A percentile compares a stretch with the other conserved stretches of the same genome.
Evolutionary conservation across 345 rosid species (phyloP).

Genomic region (thale cress (Arabidopsis thaliana)): DNA sequence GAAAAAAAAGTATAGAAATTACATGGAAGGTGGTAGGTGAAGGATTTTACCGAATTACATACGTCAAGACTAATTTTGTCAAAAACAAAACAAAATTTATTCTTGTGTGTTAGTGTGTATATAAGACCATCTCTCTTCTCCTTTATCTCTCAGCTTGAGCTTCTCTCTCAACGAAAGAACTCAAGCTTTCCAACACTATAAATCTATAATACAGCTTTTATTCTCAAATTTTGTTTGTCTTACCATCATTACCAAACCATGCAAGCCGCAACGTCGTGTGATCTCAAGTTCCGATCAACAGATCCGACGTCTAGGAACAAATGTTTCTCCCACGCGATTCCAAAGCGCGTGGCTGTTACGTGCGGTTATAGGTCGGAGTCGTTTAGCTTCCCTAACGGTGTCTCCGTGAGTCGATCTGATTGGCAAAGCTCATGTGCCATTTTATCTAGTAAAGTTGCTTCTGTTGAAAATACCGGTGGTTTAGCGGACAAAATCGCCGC

Average conservation of each 20-base stretch:
- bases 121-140: slow-evolving; percentile 31
- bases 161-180: slow-evolving; percentile 40
- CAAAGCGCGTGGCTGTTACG: slow-evolving; percentile 39
- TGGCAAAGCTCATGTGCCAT: slow-evolving; percentile 92
- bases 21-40: slow-evolving; percentile 42
- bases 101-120: background rate
- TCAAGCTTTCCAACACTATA: slow-evolving; percentile 31
- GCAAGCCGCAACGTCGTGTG: slow-evolving; percentile 33
- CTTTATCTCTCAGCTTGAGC: slow-evolving; percentile 36
- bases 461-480: slow-evolving; percentile 50
- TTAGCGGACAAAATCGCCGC: slow-evolving; percentile 56
- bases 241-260: slow-evolving; percentile 31
- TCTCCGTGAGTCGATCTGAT: slow-evolving; percentile 59
- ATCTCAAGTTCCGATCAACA: slow-evolving; percentile 39
- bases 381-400: slow-evolving; percentile 54
- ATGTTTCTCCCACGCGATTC: slow-evolving; percentile 5
- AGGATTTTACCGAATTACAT: slow-evolving; percentile 31
- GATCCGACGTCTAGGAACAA: slow-evolving; percentile 2
- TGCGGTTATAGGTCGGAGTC: slow-evolving; percentile 58
- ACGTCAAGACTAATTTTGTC: background rate
- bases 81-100: background rate
- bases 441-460: slow-evolving; percentile 64
- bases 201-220: background rate
- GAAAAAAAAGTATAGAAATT: background rate
- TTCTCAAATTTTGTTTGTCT: slow-evolving; percentile 43